Base-by-base conservation (phyloP, 495 filamentous ascomycete species). In the Physcia stellaris region DNA sequence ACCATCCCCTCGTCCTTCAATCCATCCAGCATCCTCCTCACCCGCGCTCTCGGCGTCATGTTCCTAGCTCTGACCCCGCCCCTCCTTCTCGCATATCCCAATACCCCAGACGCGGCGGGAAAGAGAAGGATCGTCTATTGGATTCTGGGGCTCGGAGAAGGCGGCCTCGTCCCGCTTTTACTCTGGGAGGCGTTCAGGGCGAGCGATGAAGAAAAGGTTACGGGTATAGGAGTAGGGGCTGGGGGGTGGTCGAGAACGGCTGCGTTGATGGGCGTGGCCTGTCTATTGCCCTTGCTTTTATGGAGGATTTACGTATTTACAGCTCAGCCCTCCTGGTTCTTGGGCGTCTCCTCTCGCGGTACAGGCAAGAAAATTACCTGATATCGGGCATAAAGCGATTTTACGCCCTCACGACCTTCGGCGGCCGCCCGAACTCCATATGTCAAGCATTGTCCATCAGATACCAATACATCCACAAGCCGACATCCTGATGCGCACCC, bases 151-250 rank as follows among this genome's bases (percentile, higher is more conserved):
- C 4, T 18, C 0, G 41, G 41, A 21, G 35, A 43, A 16, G 28
- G 22, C 3, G 29, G 20, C 18, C 41, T 43, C 10, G 39, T 43
- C n/a, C 41, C 41, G 12, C 11, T 43, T 1, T 39, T 43, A 6
- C 18, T 43, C 10, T 43, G 41, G 41, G 41, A 43, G 28, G 41
- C 41, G 3, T 39, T 43, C 12, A 43, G 41, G 11, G 16, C 15
- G 1, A 43, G 27, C n/a, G 35, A 33, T 16, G 27, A 27, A 9
- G 23, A 20, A 7, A 34, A 39, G 27, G 15, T 13, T 2, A 29
- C 27, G 7, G 37, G 37, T 11, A n/a, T n/a, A n/a, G n/a, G n/a
- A n/a, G 26, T 37, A 12, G 30, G 40, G 34, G 33, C 19, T 1
- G 41, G 41, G 22, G 41, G 41, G 1, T 31, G 35, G 4, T 23